Percentiles rank a stretch among this genome's conserved stretches.
Conservation (phyloP, 75 land plant species). For the Cupressus sempervirens region DNA sequence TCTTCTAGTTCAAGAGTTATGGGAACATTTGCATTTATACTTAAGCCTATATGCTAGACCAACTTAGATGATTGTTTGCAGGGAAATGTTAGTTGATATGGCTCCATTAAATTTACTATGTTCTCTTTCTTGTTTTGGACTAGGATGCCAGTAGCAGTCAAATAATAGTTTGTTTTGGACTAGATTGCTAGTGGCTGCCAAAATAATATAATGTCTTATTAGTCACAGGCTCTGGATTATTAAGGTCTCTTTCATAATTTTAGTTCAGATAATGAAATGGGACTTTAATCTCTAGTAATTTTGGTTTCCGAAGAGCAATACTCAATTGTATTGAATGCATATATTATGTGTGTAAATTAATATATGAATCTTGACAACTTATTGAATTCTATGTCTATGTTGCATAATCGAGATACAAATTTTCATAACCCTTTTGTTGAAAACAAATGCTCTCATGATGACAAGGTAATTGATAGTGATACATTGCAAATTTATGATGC, state of each 20-base stretch:
- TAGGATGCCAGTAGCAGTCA: neutral
- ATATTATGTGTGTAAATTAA: neutral
- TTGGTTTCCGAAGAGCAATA: neutral
- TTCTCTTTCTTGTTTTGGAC: neutral
- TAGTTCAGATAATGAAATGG: neutral
- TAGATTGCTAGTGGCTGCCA: neutral
- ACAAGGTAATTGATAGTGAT: neutral
- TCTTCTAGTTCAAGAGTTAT: neutral
- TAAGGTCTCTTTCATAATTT: neutral
- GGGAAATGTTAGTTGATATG: neutral
- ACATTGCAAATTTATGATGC: neutral
- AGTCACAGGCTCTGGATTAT: neutral
- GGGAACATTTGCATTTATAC: neutral
- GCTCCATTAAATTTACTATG: neutral
- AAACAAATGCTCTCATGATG: neutral
- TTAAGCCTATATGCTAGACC: neutral
- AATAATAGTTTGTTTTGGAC: neutral
- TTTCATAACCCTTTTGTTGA: neutral
- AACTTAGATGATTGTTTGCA: neutral
- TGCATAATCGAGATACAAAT: no score
- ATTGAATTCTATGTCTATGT: neutral
- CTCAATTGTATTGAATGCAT: neutral
- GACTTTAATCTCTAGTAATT: neutral
- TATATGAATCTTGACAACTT: neutral
- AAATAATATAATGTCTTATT: neutral